Evolutionary conservation across 208 protist genomes (phyloP).

Genomic region (Leishmania tarentolae): DNA sequence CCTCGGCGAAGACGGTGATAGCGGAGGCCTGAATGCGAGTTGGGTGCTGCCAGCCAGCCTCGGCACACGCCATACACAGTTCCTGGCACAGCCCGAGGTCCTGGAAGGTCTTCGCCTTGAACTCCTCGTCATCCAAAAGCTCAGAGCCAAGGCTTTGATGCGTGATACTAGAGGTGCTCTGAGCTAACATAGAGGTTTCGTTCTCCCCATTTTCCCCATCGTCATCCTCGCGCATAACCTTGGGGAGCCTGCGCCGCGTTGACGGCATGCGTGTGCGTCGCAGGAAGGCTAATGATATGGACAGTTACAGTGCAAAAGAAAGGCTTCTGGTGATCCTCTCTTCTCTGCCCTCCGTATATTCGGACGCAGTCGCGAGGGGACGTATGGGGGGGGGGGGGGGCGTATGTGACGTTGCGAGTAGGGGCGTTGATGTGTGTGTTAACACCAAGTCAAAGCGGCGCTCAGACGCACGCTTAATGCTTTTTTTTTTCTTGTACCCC

Average conservation of each 20-base stretch:
- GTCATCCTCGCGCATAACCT: slow-evolving; percentile 34
- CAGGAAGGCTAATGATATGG: neutral
- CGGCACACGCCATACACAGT: slow-evolving; percentile 88
- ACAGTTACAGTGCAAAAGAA: neutral
- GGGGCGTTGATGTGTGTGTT: neutral
- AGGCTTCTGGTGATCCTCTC: neutral
- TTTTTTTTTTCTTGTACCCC: neutral
- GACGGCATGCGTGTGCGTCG: slow-evolving; percentile 20
- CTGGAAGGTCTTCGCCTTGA: slow-evolving; percentile 78
- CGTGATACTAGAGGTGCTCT: neutral
- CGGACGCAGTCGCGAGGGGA: neutral
- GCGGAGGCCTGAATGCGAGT: slow-evolving; percentile 96
- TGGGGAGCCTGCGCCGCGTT: slow-evolving; percentile 31
- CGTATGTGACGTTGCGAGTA: neutral
- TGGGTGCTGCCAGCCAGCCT: slow-evolving; percentile 92
- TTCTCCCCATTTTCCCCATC: slow-evolving; percentile 20
- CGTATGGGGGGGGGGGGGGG: no score
- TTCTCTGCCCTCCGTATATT: neutral
- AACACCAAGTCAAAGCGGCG: neutral
- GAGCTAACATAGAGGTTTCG: neutral
- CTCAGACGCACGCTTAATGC: neutral
- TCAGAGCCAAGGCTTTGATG: slow-evolving; percentile 67
- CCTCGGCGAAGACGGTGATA: slow-evolving; percentile 93
- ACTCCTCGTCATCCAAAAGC: slow-evolving; percentile 88
- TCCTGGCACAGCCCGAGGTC: slow-evolving; percentile 92